Conservation (phyloP, 2,329 filamentous ascomycete species). For the Ambrosiella beaveri region DNA sequence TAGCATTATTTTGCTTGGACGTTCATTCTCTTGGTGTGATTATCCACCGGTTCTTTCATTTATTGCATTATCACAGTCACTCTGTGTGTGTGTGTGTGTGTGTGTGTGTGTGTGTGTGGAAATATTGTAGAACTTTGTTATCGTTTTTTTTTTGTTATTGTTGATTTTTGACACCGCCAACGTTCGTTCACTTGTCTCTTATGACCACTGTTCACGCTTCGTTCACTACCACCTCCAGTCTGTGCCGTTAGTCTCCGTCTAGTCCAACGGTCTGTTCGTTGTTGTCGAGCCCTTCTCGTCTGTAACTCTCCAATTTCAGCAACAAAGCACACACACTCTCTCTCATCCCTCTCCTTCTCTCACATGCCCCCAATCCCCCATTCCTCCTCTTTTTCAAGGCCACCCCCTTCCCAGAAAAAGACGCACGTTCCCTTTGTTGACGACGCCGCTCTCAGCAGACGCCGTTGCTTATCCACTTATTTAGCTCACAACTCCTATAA, state of each 20-base stretch:
- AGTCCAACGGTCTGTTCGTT: background rate
- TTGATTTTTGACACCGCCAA: background rate
- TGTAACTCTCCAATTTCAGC: background rate
- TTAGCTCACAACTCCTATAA: constrained; percentile 3
- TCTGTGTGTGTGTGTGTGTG: too few relatives aligned
- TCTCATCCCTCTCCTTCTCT: background rate
- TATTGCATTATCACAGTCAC: background rate
- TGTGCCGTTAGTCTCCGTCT: background rate
- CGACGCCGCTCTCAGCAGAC: constrained; percentile 2
- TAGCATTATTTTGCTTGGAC: background rate
- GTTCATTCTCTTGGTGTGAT: background rate
- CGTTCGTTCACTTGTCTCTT: constrained; percentile 3
- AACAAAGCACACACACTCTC: background rate
- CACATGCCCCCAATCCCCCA: background rate
- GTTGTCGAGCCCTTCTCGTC: background rate
- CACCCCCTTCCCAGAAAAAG: background rate
- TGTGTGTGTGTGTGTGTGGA: too few relatives aligned
- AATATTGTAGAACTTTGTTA: too few relatives aligned
- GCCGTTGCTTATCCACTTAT: background rate
- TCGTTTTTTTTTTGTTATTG: background rate
- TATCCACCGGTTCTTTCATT: background rate
- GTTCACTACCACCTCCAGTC: background rate
- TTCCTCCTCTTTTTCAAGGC: background rate
- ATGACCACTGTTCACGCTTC: background rate
- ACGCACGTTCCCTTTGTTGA: constrained; percentile 7